Percentiles rank a stretch among this genome's conserved stretches.
phyloP scores from a whole-genome alignment of 2,329 filamentous ascomycete genomes.

The Cordyceps javanica region DNA sequence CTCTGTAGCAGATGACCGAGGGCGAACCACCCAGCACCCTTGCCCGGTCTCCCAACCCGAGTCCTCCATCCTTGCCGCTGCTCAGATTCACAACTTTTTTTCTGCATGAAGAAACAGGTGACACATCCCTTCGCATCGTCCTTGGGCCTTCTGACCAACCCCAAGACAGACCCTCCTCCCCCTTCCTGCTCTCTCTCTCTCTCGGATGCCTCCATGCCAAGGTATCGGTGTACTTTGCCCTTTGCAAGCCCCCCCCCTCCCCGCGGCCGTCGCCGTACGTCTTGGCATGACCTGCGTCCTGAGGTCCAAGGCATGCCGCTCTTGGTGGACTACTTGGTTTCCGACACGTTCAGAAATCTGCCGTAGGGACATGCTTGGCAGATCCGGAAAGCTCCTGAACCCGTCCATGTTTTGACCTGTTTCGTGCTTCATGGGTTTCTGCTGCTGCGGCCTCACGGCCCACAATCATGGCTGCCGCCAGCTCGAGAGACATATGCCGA shows the following conservation, averaged over 20 bases:
- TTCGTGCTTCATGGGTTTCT: slow-evolving; percentile 2
- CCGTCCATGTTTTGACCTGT: slow-evolving; percentile 9
- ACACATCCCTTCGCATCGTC: slow-evolving; percentile 6
- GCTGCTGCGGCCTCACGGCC: not conserved
- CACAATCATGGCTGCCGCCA: not conserved
- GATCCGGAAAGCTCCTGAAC: slow-evolving; percentile 9
- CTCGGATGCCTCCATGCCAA: not conserved
- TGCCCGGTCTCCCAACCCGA: not conserved
- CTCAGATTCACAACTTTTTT: not conserved
- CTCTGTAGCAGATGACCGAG: not conserved
- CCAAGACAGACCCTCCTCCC: not conserved
- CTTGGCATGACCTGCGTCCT: not conserved
- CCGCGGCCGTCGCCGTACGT: not conserved
- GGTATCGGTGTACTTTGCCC: not conserved
- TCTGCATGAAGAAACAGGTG: slow-evolving; percentile 8
- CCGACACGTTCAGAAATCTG: not conserved
- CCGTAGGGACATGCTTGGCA: not conserved
- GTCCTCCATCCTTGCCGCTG: not conserved
- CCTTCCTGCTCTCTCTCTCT: not conserved
- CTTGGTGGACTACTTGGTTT: not conserved
- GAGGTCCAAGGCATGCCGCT: not conserved
- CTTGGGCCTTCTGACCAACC: not conserved
- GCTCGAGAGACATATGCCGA: not conserved
- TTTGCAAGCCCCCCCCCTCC: not conserved
- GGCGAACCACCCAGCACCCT: not conserved